Base-by-base conservation (phyloP, 805 yeast species). In the Ogataea paradorogensis region DNA sequence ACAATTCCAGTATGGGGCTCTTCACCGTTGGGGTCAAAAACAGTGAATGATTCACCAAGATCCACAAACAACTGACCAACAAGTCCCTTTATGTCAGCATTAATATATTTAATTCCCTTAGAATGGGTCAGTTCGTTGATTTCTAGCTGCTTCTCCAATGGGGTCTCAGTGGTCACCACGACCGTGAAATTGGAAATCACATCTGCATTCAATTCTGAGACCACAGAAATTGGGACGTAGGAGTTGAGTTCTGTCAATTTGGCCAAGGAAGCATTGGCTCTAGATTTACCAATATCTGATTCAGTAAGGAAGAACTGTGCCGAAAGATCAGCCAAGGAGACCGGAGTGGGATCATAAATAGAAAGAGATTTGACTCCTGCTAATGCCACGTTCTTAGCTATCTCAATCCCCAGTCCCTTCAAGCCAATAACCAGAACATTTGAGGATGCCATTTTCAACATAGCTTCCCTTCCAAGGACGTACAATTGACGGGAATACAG, bases 401-500 rank as follows among this genome's bases (percentile, higher is more conserved):
- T 88, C 66, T 93, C 99, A 30, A 87, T 76, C 56, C 99, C 99
- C 33, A 93, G 70, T 33, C 99, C 99, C 59, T 80, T 82, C 41
- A 91, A 69, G 3, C 99, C 99, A 47, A 90, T 78, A 33, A 93
- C 73, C 35, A 93, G 75, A n/a, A 93, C 96, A 54, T 85, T 88
- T 18, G 98, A 89, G 50, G 78, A 74, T 56, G 90, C 96, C 97
- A 93, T 86, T 63, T 88, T 86, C 54, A 90, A 71, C 99, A 93
- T 93, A 37, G 99, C 99, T 51, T 93, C 99, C 56, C 87, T 89
- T 47, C 99, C 99, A 50, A 93, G 67, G 37, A 93, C 99, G 56
- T 91, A 88, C 64, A 93, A 77, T 69, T 93, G 99, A 63, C 99
- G 87, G 27, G 98, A 90, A 73, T 93, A 93, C 52, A 93, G 75